Evolutionary conservation across 1,284 basidiomycete genomes (phyloP), one percentile per base, ranked within the genome.

Genomic region (Ganoderma meredithae): DNA sequence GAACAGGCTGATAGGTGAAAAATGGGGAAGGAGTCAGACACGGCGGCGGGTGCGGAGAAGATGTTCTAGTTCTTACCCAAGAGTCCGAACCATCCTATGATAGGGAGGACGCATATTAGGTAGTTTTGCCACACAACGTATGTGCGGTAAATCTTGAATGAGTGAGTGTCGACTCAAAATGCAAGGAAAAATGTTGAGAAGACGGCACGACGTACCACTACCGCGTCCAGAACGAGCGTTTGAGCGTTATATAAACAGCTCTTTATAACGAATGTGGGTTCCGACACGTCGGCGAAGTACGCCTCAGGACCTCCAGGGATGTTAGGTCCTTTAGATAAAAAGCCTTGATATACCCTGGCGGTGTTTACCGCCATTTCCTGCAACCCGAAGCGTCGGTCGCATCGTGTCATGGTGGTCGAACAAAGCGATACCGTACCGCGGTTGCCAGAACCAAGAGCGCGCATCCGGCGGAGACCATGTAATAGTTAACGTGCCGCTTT

Each of bases 71-170:
- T 61, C 73, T 43, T 33, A 74, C 75, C 74, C 12, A 74, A 59
- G 3, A 76, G 64, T 19, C 73, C 71, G 40, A 62, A 33, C 71
- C 63, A 43, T 15, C 52, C 52, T 31, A 79, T 63, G 0, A 64
- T 60, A 2, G 78, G 79, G 12, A 77, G 31, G n/a, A 79, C 64
- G 13, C 77, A 65, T 10, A 79, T 63, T 52, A 67, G 69, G 15
- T 68, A 25, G 10, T 69, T 75, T 62, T 77, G 74, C 77, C 77
- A 79, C 9, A 77, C 75, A 7, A 76, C 70, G 63, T 77, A 79
- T 31, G 75, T 55, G 31, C 52, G 52, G 52, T 55, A 55, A 12
- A 55, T 55, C 52, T 55, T 7, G 52, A 0, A 67, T n/a, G n/a
- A n/a, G n/a, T n/a, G n/a, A n/a, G n/a, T n/a, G n/a, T n/a, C n/a